These are phyloP conservation scores for Inga leiocalycina DNA, from an alignment of 306 rosid genomes.

Conservation along the genomic window DNA sequence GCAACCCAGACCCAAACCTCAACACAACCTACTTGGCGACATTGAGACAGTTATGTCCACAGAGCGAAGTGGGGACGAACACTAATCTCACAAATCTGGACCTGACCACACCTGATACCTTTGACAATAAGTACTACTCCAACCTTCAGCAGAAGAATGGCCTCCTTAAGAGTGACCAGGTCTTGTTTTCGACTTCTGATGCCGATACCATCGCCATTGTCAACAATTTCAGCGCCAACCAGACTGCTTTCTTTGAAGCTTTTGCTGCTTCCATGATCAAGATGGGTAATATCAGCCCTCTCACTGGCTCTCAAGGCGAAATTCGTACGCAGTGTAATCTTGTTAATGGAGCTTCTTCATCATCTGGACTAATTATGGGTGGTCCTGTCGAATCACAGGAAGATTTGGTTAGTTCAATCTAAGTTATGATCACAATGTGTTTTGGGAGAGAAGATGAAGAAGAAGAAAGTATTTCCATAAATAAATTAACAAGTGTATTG, in stretches of 20 bases:
- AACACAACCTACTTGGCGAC: background rate
- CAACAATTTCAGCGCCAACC: background rate
- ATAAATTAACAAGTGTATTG: background rate
- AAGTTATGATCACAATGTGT: background rate
- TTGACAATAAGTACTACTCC: background rate
- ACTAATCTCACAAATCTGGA: conserved; percentile 10
- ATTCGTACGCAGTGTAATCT: background rate
- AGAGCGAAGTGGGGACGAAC: background rate
- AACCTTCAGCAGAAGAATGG: background rate
- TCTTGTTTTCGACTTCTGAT: background rate
- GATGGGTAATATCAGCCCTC: conserved; percentile 15
- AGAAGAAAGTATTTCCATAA: background rate
- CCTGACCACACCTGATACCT: background rate
- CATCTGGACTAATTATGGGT: background rate
- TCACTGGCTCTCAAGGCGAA: conserved; percentile 10
- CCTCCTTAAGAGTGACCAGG: conserved; percentile 10
- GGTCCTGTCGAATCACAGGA: background rate
- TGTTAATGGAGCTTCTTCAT: background rate
- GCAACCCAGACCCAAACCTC: background rate
- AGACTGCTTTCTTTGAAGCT: background rate
- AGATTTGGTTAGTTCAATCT: background rate
- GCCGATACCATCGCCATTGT: conserved; percentile 2
- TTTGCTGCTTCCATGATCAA: conserved; percentile 15
- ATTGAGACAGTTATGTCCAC: background rate
- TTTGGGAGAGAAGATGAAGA: background rate